These are phyloP conservation scores for Penicillium polonicum DNA, from an alignment of 2,329 filamentous ascomycete genomes.

Conservation along the genomic window DNA sequence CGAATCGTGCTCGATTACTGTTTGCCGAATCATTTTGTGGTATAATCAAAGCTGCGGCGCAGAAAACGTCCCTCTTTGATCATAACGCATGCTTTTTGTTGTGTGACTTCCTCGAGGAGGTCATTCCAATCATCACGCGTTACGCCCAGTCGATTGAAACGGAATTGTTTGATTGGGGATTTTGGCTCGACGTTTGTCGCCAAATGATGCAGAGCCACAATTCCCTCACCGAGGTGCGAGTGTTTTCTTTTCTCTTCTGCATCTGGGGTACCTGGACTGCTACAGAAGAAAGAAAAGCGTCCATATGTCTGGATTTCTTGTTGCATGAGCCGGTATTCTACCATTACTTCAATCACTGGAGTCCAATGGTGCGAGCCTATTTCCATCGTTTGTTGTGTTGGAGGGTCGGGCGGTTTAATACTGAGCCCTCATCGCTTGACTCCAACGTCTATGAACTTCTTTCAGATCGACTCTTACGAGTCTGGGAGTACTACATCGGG, in stretches of 20 bases:
- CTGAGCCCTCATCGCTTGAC: conserved; percentile 63
- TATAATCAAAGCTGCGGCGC: conserved; percentile 70
- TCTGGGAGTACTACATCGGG: conserved; percentile 78
- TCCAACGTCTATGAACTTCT: conserved; percentile 68
- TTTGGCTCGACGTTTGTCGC: conserved; percentile 80
- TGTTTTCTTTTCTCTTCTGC: conserved; percentile 77
- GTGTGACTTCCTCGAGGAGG: conserved; percentile 88
- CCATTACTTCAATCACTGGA: conserved; percentile 88
- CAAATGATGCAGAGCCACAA: conserved; percentile 80
- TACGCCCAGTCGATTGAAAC: conserved; percentile 53
- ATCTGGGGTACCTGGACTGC: conserved; percentile 72
- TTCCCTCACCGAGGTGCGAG: conserved; percentile 82
- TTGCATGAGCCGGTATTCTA: conserved; percentile 73
- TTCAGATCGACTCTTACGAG: conserved; percentile 65
- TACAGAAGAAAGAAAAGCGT: conserved; percentile 65
- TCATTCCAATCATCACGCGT: conserved; percentile 64
- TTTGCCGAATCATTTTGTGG: conserved; percentile 75
- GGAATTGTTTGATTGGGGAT: conserved; percentile 60
- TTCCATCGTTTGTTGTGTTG: conserved; percentile 89
- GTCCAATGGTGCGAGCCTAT: conserved; percentile 90
- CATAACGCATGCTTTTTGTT: conserved; percentile 81
- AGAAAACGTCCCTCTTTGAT: conserved; percentile 75
- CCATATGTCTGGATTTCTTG: conserved; percentile 72
- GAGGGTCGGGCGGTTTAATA: conserved; percentile 77
- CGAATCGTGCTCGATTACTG: conserved; percentile 59